Percentiles rank a stretch among this genome's conserved stretches.
These are phyloP conservation scores for Monosporascus sp. DNA, from an alignment of 2,329 filamentous ascomycete species.

Conservation along the genomic window DNA sequence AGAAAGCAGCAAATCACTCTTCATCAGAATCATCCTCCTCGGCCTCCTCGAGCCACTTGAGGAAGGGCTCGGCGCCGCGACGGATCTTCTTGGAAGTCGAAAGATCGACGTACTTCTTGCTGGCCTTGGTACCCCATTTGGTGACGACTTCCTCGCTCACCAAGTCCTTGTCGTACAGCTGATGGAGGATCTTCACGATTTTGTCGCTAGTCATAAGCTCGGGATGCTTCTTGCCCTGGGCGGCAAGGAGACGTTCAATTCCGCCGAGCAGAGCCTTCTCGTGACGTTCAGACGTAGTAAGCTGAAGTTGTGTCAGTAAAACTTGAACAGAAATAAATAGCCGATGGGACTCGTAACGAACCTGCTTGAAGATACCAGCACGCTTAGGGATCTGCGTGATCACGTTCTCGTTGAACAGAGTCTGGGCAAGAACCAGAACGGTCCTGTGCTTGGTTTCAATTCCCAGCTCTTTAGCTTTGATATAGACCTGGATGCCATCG, in stretches of 20 bases:
- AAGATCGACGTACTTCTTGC: slow-evolving; percentile 96
- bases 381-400: slow-evolving; percentile 80
- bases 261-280: slow-evolving; percentile 94
- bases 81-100: slow-evolving; percentile 89
- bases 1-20: slow-evolving; percentile 20
- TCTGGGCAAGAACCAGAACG: slow-evolving; percentile 84
- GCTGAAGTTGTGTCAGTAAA: slow-evolving; percentile 38
- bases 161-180: slow-evolving; percentile 87
- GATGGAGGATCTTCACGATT: slow-evolving; percentile 80
- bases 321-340: neutral
- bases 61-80: slow-evolving; percentile 88
- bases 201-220: slow-evolving; percentile 61
- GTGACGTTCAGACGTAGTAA: slow-evolving; percentile 86
- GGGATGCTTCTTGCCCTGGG: slow-evolving; percentile 67
- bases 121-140: slow-evolving; percentile 89
- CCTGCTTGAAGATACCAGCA: slow-evolving; percentile 82
- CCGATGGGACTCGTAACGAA: slow-evolving; percentile 31
- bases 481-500: slow-evolving; percentile 84
- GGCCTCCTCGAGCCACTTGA: slow-evolving; percentile 87
- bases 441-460: slow-evolving; percentile 95
- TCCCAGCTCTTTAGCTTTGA: slow-evolving; percentile 94
- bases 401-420: slow-evolving; percentile 88
- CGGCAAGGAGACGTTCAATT: slow-evolving; percentile 81
- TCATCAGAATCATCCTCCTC: slow-evolving; percentile 67
- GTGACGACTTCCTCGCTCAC: slow-evolving; percentile 82